These are phyloP conservation scores for Mycena vulgaris DNA, from an alignment of 768 basidiomycete species.

Conservation along the genomic window DNA sequence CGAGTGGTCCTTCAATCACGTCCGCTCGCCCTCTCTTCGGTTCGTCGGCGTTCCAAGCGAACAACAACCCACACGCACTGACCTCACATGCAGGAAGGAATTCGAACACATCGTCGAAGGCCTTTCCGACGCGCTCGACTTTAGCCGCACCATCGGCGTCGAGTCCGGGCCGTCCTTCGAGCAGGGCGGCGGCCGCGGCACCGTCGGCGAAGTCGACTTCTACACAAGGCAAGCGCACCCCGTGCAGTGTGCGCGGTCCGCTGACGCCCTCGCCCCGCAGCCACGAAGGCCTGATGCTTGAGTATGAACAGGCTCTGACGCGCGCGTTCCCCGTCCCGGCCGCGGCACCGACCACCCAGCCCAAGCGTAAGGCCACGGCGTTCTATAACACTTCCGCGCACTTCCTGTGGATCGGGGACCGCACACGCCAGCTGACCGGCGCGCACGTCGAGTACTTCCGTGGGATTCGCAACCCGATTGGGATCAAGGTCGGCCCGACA, in stretches of 20 bases:
- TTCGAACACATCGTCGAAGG: constrained; percentile 90
- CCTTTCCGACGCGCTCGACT: constrained; percentile 93
- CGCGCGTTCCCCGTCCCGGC: constrained; percentile 68
- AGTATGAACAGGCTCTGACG: constrained; percentile 94
- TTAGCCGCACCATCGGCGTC: constrained; percentile 90
- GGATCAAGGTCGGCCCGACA: constrained; percentile 95
- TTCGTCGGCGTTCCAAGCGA: constrained; percentile 49
- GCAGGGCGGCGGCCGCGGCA: constrained; percentile 77
- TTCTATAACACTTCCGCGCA: constrained; percentile 95
- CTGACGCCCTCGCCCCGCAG: constrained; percentile 51
- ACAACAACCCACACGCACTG: neutral
- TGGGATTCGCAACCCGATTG: constrained; percentile 93
- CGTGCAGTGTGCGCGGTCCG: neutral
- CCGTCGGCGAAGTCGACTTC: constrained; percentile 91
- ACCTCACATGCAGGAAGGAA: constrained; percentile 65
- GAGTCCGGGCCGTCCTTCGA: constrained; percentile 76
- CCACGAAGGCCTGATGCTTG: constrained; percentile 94
- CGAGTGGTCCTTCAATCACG: constrained; percentile 94
- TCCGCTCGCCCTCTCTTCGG: constrained; percentile 85
- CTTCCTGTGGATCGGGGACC: constrained; percentile 98
- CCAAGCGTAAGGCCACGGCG: constrained; percentile 52
- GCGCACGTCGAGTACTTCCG: constrained; percentile 97
- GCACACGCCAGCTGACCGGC: constrained; percentile 91
- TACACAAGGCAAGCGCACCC: constrained; percentile 80
- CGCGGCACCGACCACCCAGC: constrained; percentile 26